Evolutionary conservation across 2,329 filamentous ascomycete species (phyloP).

Genomic region (Daldinia sp.): DNA sequence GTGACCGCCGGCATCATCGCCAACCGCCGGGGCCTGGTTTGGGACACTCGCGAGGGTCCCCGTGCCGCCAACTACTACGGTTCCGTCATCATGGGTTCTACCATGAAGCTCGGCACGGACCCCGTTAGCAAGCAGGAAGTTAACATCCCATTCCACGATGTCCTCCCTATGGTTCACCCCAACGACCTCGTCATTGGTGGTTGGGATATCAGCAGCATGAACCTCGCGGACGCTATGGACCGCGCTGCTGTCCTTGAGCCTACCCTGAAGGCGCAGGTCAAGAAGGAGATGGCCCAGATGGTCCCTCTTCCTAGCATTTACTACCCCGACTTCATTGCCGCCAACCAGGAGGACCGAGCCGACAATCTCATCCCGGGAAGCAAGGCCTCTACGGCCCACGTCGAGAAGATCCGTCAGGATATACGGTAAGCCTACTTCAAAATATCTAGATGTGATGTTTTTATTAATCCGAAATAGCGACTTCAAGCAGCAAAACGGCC

Average conservation of each 20-base stretch:
- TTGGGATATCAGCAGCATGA: slow-evolving; percentile 95
- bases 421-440: slow-evolving; percentile 69
- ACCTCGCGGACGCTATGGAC: slow-evolving; percentile 92
- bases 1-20: slow-evolving; percentile 97
- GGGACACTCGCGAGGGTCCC: slow-evolving; percentile 92
- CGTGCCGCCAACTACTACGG: slow-evolving; percentile 96
- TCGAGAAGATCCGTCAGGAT: slow-evolving; percentile 91
- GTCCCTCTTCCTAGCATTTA: slow-evolving; percentile 93
- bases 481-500: slow-evolving; percentile 84
- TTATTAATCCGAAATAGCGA: slow-evolving; percentile 59
- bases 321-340: slow-evolving; percentile 99
- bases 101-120: slow-evolving; percentile 93
- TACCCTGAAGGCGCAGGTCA: slow-evolving; percentile 86
- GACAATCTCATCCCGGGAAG: slow-evolving; percentile 86
- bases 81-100: slow-evolving; percentile 96
- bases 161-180: slow-evolving; percentile 96
- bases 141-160: slow-evolving; percentile 94
- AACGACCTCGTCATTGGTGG: slow-evolving; percentile 95
- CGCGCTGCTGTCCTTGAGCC: slow-evolving; percentile 94
- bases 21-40: slow-evolving; percentile 84
- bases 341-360: slow-evolving; percentile 96
- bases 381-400: slow-evolving; percentile 86
- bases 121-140: slow-evolving; percentile 84
- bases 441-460: background rate
- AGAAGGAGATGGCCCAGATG: slow-evolving; percentile 92